Evolutionary conservation across 495 filamentous ascomycete species (phyloP).

Genomic region (Xylaria scruposa): DNA sequence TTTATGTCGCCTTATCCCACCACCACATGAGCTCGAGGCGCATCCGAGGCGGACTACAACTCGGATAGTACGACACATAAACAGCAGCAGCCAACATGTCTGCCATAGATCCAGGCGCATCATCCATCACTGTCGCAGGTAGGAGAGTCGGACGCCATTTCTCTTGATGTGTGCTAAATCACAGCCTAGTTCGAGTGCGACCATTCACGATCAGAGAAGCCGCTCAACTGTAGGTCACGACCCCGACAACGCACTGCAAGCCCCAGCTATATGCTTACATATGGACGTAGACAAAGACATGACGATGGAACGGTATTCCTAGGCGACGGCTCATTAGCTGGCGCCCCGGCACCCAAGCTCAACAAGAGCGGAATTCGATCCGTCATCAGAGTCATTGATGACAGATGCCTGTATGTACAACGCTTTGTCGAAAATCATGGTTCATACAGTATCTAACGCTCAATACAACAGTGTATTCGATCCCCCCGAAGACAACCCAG

Average conservation of each 20-base stretch:
- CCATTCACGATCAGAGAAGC: conserved; percentile 87
- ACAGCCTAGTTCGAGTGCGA: conserved; percentile 76
- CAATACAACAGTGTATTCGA: conserved; percentile 79
- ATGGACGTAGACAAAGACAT: conserved; percentile 63
- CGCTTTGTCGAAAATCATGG: background rate
- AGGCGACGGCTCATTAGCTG: conserved; percentile 91
- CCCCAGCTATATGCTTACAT: conserved; percentile 28
- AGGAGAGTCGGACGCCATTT: conserved; percentile 51
- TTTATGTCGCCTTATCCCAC: conserved; percentile 34
- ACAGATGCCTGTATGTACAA: conserved; percentile 84
- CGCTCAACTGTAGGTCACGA: conserved; percentile 64
- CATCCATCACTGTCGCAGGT: conserved; percentile 47
- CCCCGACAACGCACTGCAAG: conserved; percentile 22
- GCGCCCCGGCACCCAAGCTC: conserved; percentile 81
- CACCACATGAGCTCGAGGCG: conserved; percentile 22
- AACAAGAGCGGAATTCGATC: conserved; percentile 85
- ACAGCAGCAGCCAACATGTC: conserved; percentile 34
- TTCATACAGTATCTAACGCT: conserved; percentile 31
- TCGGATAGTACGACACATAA: conserved; percentile 12
- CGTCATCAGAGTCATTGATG: conserved; percentile 95
- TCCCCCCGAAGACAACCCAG: conserved; percentile 93
- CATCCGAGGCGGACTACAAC: conserved; percentile 24
- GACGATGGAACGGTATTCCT: conserved; percentile 93
- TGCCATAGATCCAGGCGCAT: conserved; percentile 48
- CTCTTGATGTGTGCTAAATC: conserved; percentile 10